Evolutionary conservation across 345 rosid species (phyloP), one percentile per base, ranked within the genome.

Genomic region (Aquilaria yunnanensis): DNA sequence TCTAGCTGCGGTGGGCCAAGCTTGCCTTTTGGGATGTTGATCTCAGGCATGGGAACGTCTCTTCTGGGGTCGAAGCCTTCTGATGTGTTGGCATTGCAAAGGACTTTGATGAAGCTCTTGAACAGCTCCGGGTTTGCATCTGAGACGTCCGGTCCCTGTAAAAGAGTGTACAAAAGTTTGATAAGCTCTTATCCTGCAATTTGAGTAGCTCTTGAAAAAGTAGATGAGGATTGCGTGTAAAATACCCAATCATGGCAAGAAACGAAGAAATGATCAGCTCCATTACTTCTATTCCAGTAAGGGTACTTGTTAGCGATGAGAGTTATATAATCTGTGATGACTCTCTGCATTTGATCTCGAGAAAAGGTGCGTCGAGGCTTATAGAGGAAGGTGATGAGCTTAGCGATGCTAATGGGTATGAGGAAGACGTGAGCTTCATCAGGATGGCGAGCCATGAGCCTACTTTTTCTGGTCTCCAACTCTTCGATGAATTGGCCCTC

Each of bases 231-330:
- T 10, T 10, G 9, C 9, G 7, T 8, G 49, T 34, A 59, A 10
- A 13, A n/a, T 76, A 80, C 87, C 92, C 89, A 82, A 33, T 86
- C 87, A n/a, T 84, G 93, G 56, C 89, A 86, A 4, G 89, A 81
- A 57, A 78, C 78, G 64, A 83, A 64, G 50, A 86, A 81, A 72
- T 86, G 94, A 51, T 86, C 89, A 2, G 86, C 86, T 0, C 91
- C 89, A 3, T 29, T 47, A 71, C 81, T 84, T 68, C 81, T 63
- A 46, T 86, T 86, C 96, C 94, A 81, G 51, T 74, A 81, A 12
- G 77, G 72, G 62, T 84, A 72, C 60, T 79, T 80, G 4, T 51
- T 14, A 0, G 81, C 74, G n/a, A 84, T 57, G 3, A 75, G 60
- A 3, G 56, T 52, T 30, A 78, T 57, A 31, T 86, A 86, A 54